Evolutionary conservation across 371 early-diverging fungal genomes (phyloP), one percentile per base, ranked within the genome.

Genomic region (Mucor racemosus): DNA sequence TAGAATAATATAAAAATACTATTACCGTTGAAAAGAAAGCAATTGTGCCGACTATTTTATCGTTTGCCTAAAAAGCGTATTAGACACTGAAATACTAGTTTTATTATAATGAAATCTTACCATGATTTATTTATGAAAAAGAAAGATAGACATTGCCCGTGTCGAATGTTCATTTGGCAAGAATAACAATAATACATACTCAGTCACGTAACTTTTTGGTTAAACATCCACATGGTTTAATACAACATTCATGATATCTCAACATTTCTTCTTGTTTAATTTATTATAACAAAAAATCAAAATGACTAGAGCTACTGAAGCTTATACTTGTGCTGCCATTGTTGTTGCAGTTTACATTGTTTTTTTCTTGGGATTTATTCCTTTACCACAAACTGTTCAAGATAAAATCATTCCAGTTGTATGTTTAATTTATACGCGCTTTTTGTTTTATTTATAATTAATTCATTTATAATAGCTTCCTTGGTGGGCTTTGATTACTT

Each of bases 1-100:
- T 74, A 9, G 96, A 90, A 82, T 97, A 97, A 79, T 97, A 97
- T 41, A 87, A 66, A 73, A 96, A 96, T 48, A 95, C 84, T 42
- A 86, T 73, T 10, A 89, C 71, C 21, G 90, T 87, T 39, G 90
- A 69, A 46, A 87, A 85, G 57, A 95, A 88, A 11, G 94, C 82
- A 41, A 85, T 74, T 6, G 89, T 91, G 6, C 97, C 97, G 8
- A 94, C 88, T 36, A 91, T 78, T 76, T 90, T 90, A 84, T 97
- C 97, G 69, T 89, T 87, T 19, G 68, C 68, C 72, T 72, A 62
- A 11, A 35, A 39, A 38, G 50, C 13, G 50, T 21, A 9, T 26
- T 34, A 35, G 8, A 35, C 46, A 17, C n/a, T 19, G 60, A 17
- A 21, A 61, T 61, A 0, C 17, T 44, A 17, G 17, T 17, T n/a